Conservation (phyloP, 2,329 filamentous ascomycete genomes). For the Westerdykella aurantiaca region DNA sequence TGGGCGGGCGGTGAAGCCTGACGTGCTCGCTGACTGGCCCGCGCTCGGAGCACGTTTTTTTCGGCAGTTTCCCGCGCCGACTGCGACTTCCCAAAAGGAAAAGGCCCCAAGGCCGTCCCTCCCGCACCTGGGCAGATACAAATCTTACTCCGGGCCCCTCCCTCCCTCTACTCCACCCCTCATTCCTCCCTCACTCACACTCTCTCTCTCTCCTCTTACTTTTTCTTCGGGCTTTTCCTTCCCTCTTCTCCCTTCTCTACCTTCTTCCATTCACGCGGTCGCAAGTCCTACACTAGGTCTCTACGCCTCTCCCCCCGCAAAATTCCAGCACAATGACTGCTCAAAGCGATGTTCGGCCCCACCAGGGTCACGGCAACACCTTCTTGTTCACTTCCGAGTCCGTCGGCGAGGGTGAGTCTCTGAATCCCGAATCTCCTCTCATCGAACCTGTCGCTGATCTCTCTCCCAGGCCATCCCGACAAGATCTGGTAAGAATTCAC, state of each 20-base stretch:
- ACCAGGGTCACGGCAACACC: constrained; percentile 23
- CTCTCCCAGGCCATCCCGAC: constrained; percentile 62
- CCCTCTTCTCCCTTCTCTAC: constrained; percentile 3
- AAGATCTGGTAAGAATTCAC: constrained; percentile 67
- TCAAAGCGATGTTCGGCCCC: constrained; percentile 7
- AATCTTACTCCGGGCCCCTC: constrained; percentile 22
- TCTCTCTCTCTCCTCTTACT: constrained; percentile 17
- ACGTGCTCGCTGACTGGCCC: constrained; percentile 4
- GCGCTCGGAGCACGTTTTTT: constrained; percentile 5
- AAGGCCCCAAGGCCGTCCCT: not conserved
- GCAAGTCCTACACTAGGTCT: constrained; percentile 36
- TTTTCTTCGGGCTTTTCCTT: constrained; percentile 4
- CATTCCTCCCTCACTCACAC: constrained; percentile 16
- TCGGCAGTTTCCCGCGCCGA: constrained; percentile 1
- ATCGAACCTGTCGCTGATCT: not conserved
- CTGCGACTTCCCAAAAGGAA: not conserved
- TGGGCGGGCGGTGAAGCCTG: constrained; percentile 8
- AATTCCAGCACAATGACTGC: constrained; percentile 21
- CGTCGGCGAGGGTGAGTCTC: constrained; percentile 38
- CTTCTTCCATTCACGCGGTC: constrained; percentile 20
- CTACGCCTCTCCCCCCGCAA: constrained; percentile 13
- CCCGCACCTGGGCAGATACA: constrained; percentile 1
- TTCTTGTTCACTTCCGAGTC: constrained; percentile 50
- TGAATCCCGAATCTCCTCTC: not conserved
- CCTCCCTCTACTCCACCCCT: constrained; percentile 12